Conservation (phyloP, 192 early-diverging fungal species). For the Backusella liffmaniae region DNA sequence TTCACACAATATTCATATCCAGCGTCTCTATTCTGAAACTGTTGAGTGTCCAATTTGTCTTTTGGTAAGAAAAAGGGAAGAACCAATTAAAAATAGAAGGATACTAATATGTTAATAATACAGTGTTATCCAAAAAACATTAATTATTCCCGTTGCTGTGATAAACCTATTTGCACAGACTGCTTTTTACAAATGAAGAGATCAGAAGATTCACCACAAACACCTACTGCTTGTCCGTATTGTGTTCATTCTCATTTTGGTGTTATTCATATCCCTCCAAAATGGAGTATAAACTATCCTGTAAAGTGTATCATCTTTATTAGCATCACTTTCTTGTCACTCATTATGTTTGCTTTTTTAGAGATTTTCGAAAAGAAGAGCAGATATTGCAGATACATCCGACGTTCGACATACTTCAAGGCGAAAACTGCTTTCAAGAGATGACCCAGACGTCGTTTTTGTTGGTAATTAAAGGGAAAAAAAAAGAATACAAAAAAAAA, state of each 20-base stretch:
- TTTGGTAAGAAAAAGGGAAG: constrained; percentile 11
- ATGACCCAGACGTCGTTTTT: constrained; percentile 63
- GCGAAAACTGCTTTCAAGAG: constrained; percentile 48
- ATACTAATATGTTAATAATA: background rate
- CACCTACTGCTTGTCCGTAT: constrained; percentile 79
- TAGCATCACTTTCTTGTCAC: background rate
- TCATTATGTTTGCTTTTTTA: background rate
- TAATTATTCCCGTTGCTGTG: constrained; percentile 91
- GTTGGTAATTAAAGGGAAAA: constrained; percentile 45
- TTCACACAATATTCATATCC: background rate
- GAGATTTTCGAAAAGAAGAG: background rate
- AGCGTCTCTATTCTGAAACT: constrained; percentile 18
- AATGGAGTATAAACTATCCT: constrained; percentile 7
- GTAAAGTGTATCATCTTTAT: background rate
- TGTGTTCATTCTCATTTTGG: constrained; percentile 86
- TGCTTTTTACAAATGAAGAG: constrained; percentile 96
- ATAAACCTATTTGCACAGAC: constrained; percentile 94
- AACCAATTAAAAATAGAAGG: background rate
- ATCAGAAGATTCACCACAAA: constrained; percentile 64
- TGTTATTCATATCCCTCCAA: constrained; percentile 55
- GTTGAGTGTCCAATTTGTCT: constrained; percentile 34
- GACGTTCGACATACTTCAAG: constrained; percentile 18
- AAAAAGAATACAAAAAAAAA: background rate
- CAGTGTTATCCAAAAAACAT: constrained; percentile 87
- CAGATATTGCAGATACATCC: background rate